Evolutionary conservation across 2,329 filamentous ascomycete species (phyloP).

Genomic region (Beauveria medogensis): DNA sequence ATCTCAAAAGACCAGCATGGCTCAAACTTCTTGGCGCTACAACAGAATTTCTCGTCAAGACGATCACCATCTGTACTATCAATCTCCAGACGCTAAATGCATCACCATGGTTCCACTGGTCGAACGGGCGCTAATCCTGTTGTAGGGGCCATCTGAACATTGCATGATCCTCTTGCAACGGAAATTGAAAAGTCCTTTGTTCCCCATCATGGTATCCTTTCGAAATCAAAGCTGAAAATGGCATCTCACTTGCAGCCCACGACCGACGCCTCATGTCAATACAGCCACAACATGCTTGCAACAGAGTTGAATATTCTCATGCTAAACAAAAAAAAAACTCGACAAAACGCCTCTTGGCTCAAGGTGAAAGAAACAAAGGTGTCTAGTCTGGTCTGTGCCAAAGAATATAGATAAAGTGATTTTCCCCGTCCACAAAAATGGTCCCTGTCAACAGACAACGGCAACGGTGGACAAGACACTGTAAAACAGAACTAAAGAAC

Average conservation of each 20-base stretch:
- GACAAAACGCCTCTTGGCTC: not conserved
- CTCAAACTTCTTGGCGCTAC: not conserved
- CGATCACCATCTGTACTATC: not conserved
- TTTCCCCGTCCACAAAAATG: not conserved
- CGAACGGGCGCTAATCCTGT: not conserved
- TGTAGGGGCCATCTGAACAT: not conserved
- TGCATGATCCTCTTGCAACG: not conserved
- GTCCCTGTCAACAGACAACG: not conserved
- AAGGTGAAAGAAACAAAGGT: not conserved
- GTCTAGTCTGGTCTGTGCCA: not conserved
- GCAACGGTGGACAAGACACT: not conserved
- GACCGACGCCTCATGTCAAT: not conserved
- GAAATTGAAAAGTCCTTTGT: too few species aligned
- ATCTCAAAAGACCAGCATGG: not conserved
- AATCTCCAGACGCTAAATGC: not conserved
- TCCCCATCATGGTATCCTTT: too few species aligned
- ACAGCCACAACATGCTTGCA: not conserved
- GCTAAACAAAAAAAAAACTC: constrained; percentile 1
- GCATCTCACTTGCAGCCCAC: too few species aligned
- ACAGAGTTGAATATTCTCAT: constrained; percentile 7
- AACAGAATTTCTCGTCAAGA: not conserved
- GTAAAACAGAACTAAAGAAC: not conserved
- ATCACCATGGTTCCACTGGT: not conserved
- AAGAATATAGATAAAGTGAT: not conserved
- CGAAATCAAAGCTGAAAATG: too few species aligned